These are phyloP conservation scores for Phytopythium ostracodes DNA, from an alignment of 352 stramenopile genomes.

Conservation along the genomic window DNA sequence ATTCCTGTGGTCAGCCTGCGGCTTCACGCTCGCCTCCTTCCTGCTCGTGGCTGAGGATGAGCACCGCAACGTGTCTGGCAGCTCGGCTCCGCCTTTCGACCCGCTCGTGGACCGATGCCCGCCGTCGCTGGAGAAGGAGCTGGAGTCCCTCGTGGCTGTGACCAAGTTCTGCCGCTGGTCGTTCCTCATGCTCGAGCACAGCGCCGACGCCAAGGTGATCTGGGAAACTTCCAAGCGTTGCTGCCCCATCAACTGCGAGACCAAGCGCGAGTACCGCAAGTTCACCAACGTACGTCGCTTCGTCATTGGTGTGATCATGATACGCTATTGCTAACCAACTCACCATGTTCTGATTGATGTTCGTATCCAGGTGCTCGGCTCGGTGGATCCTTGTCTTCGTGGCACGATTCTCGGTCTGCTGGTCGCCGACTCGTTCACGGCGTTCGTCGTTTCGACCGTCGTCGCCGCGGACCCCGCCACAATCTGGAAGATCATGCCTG, in stretches of 20 bases:
- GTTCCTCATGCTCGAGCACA: conserved; percentile 82
- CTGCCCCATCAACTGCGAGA: conserved; percentile 81
- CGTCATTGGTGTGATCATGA: neutral
- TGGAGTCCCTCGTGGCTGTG: conserved; percentile 64
- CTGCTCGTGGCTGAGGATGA: conserved; percentile 67
- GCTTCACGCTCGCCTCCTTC: conserved; percentile 78
- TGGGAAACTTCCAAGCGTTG: conserved; percentile 86
- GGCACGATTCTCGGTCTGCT: conserved; percentile 80
- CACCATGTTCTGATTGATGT: neutral
- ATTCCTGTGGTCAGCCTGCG: conserved; percentile 82
- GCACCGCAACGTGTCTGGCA: conserved; percentile 15
- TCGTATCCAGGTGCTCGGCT: conserved; percentile 57
- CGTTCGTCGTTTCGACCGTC: conserved; percentile 83
- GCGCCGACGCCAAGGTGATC: conserved; percentile 83
- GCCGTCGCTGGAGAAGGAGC: conserved; percentile 74
- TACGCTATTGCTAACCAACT: too few species aligned
- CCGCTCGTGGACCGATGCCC: conserved; percentile 54
- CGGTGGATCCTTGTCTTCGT: conserved; percentile 78
- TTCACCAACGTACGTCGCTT: conserved; percentile 66
- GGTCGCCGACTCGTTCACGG: conserved; percentile 83
- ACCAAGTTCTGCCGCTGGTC: conserved; percentile 88
- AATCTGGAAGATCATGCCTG: conserved; percentile 75
- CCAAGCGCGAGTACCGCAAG: conserved; percentile 84
- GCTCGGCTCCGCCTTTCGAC: conserved; percentile 29
- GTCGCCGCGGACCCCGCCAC: conserved; percentile 59